Evolutionary conservation across 345 rosid species (phyloP), one percentile per base, ranked within the genome.

Genomic region (Bretschneidera sinensis): DNA sequence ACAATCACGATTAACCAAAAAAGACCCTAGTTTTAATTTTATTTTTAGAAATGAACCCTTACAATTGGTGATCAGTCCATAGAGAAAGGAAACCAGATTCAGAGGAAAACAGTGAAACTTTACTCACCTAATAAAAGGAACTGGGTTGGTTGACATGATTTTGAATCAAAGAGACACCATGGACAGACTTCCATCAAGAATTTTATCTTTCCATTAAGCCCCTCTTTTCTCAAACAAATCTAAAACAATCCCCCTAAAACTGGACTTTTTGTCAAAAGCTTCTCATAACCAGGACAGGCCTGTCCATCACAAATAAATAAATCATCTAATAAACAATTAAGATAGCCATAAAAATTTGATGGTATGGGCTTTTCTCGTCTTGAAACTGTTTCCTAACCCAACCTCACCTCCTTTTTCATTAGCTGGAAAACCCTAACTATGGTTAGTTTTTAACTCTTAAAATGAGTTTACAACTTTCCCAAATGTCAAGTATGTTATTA

Each of bases 151-250:
- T 21, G 57, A 24, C 21, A 45, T 4, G 20, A 23, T 22, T 52
- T 59, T 45, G 63, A 63, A 63, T 57, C 67, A 54, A 55, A 51
- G 24, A 75, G 64, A 51, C 71, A 53, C 71, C 74, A 70, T 67
- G 66, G 68, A 20, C 60, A 50, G 43, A 59, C 72, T 64, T 63
- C 69, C 63, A 64, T 45, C 59, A 54, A 59, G 69, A 55, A 34
- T 22, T 54, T 17, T 56, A 45, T 62, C 35, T 66, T 59, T 54
- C 39, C 51, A 59, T 61, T 48, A 45, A 17, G 71, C 74, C 74
- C 75, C 72, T 58, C 47, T 31, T 70, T 75, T 75, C 66, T 62
- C 31, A 13, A 22, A 49, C 66, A 63, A 67, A 59, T 63, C 60
- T 25, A 22, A 43, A 51, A 54, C 55, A 55, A 61, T 48, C 47